These are phyloP conservation scores for Cytospora leucostoma DNA, from an alignment of 2,329 filamentous ascomycete genomes.

Conservation along the genomic window DNA sequence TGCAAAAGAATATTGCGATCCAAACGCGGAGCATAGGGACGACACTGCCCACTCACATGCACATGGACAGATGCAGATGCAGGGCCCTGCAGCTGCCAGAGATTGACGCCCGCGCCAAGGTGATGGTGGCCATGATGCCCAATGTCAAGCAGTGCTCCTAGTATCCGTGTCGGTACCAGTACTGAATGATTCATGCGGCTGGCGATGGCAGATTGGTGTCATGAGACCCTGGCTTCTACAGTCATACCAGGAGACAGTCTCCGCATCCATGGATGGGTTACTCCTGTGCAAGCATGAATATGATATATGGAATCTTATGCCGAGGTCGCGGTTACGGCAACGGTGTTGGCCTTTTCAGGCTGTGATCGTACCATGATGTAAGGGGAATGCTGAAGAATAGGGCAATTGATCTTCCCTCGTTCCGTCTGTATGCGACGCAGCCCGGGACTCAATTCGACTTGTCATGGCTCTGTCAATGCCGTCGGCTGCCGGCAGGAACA, in stretches of 20 bases:
- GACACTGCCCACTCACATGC: background rate
- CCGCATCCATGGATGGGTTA: background rate
- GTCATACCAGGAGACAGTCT: background rate
- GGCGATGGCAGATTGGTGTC: background rate
- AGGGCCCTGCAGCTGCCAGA: background rate
- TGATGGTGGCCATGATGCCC: background rate
- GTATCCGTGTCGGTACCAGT: background rate
- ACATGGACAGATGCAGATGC: background rate
- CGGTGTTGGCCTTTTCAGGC: background rate
- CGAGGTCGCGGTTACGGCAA: background rate
- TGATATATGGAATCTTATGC: background rate
- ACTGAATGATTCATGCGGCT: background rate
- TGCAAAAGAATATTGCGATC: background rate
- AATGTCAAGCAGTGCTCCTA: background rate
- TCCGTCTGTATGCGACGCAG: background rate
- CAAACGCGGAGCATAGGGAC: conserved; percentile 9
- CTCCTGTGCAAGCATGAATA: background rate
- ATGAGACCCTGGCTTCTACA: background rate
- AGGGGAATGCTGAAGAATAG: background rate
- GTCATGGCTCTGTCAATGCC: background rate
- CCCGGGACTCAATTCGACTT: background rate
- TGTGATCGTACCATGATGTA: background rate
- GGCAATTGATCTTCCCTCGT: background rate
- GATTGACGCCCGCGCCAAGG: background rate
- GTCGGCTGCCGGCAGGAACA: background rate